Evolutionary conservation across 106 monocot genomes (phyloP).

Genomic region (Posidonia australis): DNA sequence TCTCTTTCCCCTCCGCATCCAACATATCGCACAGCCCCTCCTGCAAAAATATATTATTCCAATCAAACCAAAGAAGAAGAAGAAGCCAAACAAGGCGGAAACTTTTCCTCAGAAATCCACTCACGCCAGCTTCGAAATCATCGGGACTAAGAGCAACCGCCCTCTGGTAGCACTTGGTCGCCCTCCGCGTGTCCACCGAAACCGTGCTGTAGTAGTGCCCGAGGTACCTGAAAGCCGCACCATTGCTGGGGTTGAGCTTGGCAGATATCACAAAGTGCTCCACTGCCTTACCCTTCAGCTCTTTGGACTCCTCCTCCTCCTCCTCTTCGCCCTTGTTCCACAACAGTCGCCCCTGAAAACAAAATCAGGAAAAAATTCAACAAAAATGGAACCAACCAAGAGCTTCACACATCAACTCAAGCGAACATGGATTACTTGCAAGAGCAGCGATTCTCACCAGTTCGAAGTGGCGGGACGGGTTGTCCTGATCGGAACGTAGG

Average conservation of each 20-base stretch:
- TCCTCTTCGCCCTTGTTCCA: conserved; percentile 57
- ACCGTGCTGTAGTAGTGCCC: conserved; percentile 58
- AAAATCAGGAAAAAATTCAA: not conserved
- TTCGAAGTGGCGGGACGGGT: conserved; percentile 58
- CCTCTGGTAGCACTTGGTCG: conserved; percentile 84
- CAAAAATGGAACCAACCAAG: not conserved
- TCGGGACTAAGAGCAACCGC: conserved; percentile 60
- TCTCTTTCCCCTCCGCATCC: conserved; percentile 77
- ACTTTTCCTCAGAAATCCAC: conserved; percentile 8
- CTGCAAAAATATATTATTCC: conserved; percentile 20
- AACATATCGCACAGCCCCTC: conserved; percentile 78
- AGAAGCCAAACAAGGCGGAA: not conserved
- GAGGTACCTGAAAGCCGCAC: conserved; percentile 52
- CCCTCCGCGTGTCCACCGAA: conserved; percentile 47
- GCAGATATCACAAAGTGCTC: conserved; percentile 69
- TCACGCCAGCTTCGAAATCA: conserved; percentile 81
- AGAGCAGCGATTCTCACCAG: conserved; percentile 23
- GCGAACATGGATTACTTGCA: not conserved
- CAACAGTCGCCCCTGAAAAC: conserved; percentile 35
- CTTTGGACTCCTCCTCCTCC: not conserved
- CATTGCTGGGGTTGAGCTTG: conserved; percentile 69
- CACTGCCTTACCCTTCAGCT: conserved; percentile 20
- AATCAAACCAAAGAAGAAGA: not conserved
- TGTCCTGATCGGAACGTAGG: conserved; percentile 57
- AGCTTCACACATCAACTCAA: no score